A percentile compares a stretch with the other conserved stretches of the same genome.
Evolutionary conservation across 2,329 filamentous ascomycete species (phyloP).

Genomic region (Botryosphaeria dothidea): DNA sequence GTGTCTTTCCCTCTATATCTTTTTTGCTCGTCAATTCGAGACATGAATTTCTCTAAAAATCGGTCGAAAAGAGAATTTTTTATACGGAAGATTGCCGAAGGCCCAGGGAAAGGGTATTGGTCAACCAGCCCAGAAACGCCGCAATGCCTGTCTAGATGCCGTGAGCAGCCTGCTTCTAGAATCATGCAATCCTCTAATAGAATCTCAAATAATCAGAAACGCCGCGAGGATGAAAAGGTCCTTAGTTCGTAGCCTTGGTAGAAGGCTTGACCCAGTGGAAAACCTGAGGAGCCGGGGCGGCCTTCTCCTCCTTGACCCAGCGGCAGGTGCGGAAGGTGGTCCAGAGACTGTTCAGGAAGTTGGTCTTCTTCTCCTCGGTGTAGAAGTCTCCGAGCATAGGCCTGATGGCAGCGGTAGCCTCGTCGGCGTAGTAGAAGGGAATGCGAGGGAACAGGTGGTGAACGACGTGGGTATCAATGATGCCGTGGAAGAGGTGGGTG

Average conservation of each 20-base stretch:
- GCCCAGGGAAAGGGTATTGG: background rate
- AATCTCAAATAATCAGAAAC: background rate
- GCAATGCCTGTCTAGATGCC: background rate
- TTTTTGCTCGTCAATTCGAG: background rate
- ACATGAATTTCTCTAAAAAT: background rate
- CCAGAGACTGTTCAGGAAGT: slow-evolving; percentile 18
- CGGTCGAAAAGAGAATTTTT: background rate
- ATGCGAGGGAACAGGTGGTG: slow-evolving; percentile 64
- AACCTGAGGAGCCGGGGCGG: background rate
- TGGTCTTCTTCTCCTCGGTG: slow-evolving; percentile 39
- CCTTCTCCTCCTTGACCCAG: slow-evolving; percentile 18
- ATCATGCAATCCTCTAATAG: background rate
- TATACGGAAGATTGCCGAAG: slow-evolving; percentile 2
- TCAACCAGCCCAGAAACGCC: slow-evolving; percentile 9
- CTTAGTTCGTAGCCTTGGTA: slow-evolving; percentile 4
- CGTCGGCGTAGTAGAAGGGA: slow-evolving; percentile 62
- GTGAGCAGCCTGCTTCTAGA: background rate
- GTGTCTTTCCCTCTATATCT: background rate
- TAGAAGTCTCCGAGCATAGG: slow-evolving; percentile 59
- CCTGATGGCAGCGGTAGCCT: slow-evolving; percentile 59
- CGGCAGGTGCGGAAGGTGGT: slow-evolving; percentile 13
- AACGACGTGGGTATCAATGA: slow-evolving; percentile 65
- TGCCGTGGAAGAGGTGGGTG: slow-evolving; percentile 66
- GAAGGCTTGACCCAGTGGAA: slow-evolving; percentile 12
- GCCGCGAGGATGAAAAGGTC: background rate